Percentiles rank a stretch among this genome's conserved stretches.
Conservation (phyloP, 225 moss, liverwort and hornwort genomes). For the Lunularia cruciata region DNA sequence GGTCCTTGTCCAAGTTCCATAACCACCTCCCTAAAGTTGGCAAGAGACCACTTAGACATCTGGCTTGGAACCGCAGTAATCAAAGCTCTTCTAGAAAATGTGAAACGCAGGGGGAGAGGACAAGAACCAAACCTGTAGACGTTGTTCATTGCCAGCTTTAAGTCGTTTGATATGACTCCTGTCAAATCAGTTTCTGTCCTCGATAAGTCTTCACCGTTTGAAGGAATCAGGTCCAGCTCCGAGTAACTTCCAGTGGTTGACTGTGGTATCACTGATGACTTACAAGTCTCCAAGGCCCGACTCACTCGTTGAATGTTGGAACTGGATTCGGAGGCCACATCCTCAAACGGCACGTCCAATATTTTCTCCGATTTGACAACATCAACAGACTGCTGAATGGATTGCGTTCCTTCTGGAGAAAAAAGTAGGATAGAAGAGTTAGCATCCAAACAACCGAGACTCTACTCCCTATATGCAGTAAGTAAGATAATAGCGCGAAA, state of each 20-base stretch:
- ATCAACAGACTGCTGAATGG: background rate
- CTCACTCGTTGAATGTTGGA: background rate
- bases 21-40: conserved; percentile 3
- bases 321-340: background rate
- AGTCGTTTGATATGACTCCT: background rate
- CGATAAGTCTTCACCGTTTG: background rate
- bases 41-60: background rate
- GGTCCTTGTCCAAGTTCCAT: conserved; percentile 4
- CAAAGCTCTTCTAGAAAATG: background rate
- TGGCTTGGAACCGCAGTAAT: background rate
- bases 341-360: background rate
- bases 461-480: background rate
- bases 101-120: background rate
- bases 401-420: background rate
- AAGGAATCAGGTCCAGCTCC: background rate
- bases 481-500: background rate
- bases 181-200: background rate
- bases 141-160: background rate
- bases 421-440: background rate
- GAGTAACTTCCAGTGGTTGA: background rate
- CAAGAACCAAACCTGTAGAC: conserved; percentile 9
- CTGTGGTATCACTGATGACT: too few relatives aligned
- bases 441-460: background rate
- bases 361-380: background rate
- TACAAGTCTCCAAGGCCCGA: too few relatives aligned